Evolutionary conservation across 441 rosid species (phyloP), one percentile per base, ranked within the genome.

Genomic region (Euphorbia schlechtendalii): DNA sequence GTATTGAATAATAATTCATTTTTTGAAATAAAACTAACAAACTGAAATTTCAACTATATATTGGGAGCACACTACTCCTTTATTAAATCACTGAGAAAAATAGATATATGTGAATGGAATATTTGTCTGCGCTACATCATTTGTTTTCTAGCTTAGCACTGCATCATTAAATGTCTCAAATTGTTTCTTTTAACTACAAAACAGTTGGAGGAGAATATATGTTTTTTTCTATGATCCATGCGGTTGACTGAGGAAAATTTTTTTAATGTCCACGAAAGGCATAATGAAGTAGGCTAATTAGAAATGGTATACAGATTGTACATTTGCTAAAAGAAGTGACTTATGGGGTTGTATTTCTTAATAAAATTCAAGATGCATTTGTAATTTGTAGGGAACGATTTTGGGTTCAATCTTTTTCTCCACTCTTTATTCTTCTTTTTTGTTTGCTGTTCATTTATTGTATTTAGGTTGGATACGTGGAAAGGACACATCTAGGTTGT

Each of bases 391-490:
- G 8, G 20, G 21, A 30, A 58, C 30, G 38, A 17, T 3, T 45
- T 24, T 34, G 11, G 56, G 20, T 74, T 12, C 8, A 4, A 13
- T 11, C 21, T 14, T 12, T 40, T 11, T 68, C 24, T 49, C 60
- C 69, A 51, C 64, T 53, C 57, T 61, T 63, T 46, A 18, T 43
- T 34, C 8, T 48, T 20, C 13, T 30, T 54, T 27, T 34, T 21
- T n/a, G 14, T 40, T 65, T 73, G 63, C 51, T 70, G 61, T 69
- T 74, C 32, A 36, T 46, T 66, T 57, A 45, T 73, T 54, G 71
- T 65, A 43, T 76, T 66, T 76, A 94, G 98, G 99, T 68, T 94
- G 98, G 98, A 65, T 91, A 67, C 84, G 94, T 65, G 98, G 77
- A 75, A 94, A 70, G 78, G 99, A 94, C 73, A 73, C 89, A 43